Evolutionary conservation across 1,139 yeast genomes (phyloP).

Genomic region (Hemisphaericaspora xylofermentans): DNA sequence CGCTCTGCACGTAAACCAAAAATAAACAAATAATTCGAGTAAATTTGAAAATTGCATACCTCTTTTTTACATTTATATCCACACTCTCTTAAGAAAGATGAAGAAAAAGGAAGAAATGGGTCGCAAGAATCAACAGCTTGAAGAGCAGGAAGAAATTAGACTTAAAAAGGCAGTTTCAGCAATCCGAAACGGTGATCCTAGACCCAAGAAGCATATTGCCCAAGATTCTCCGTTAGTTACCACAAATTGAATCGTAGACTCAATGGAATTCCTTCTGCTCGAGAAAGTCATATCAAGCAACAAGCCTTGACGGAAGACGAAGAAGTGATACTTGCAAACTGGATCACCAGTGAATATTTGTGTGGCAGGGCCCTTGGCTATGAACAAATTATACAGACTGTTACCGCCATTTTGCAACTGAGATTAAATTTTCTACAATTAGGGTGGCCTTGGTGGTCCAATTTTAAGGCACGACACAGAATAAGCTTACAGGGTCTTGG

Average conservation of each 20-base stretch:
- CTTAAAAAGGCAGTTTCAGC: background rate
- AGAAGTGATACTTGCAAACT: background rate
- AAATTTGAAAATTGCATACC: too few species aligned
- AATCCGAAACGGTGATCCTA: background rate
- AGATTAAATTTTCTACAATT: background rate
- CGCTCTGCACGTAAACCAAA: too few species aligned
- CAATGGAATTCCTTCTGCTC: background rate
- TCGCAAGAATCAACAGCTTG: background rate
- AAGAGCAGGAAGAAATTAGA: background rate
- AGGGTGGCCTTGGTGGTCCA: background rate
- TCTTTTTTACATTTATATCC: too few species aligned
- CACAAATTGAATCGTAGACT: background rate
- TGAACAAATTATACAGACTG: background rate
- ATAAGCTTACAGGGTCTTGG: background rate
- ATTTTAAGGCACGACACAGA: background rate
- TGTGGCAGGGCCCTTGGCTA: background rate
- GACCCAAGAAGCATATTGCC: background rate
- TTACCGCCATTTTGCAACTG: background rate
- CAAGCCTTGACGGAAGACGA: background rate
- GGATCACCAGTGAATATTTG: background rate
- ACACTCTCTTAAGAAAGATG: too few species aligned
- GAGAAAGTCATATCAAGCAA: background rate
- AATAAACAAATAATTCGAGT: too few species aligned
- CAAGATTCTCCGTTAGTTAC: background rate
- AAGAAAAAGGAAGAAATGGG: background rate